Evolutionary conservation across 140 eudicot species (phyloP).

Genomic region (Anethum foeniculum): DNA sequence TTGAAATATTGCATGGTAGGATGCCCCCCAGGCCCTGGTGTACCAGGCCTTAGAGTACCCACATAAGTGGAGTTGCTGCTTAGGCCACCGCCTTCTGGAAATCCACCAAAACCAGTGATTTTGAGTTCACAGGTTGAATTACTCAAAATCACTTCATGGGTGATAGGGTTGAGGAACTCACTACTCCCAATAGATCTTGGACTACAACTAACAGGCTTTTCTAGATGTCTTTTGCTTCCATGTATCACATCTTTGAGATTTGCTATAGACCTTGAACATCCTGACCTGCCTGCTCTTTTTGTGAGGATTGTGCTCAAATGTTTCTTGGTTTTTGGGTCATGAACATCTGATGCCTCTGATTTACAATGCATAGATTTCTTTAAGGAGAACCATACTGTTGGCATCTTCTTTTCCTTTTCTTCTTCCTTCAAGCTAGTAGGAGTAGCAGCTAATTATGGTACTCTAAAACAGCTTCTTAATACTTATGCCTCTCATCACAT

Average conservation of each 20-base stretch:
- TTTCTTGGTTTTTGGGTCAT: constrained; percentile 73
- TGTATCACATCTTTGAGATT: constrained; percentile 95
- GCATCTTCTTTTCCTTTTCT: constrained; percentile 26
- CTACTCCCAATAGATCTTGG: constrained; percentile 98
- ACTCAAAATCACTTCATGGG: constrained; percentile 88
- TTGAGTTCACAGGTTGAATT: constrained; percentile 90
- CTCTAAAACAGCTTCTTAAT: neutral
- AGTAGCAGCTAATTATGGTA: neutral
- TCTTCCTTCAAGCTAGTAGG: neutral
- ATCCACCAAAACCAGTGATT: constrained; percentile 65
- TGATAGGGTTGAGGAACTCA: constrained; percentile 85
- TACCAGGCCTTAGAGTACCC: constrained; percentile 81
- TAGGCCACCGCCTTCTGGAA: constrained; percentile 25
- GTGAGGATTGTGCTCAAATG: constrained; percentile 64
- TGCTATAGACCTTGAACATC: constrained; percentile 97
- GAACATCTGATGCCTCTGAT: constrained; percentile 91
- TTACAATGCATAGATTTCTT: constrained; percentile 89
- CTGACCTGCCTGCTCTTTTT: constrained; percentile 63
- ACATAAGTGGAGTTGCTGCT: constrained; percentile 53
- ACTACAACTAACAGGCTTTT: constrained; percentile 83
- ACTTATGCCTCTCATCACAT: neutral
- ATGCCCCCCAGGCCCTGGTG: constrained; percentile 85
- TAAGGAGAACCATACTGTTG: constrained; percentile 92
- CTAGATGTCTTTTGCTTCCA: constrained; percentile 94
- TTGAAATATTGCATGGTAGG: constrained; percentile 56